phyloP scores from a whole-genome alignment of 306 rosid genomes.

The Fragaria vesca region DNA sequence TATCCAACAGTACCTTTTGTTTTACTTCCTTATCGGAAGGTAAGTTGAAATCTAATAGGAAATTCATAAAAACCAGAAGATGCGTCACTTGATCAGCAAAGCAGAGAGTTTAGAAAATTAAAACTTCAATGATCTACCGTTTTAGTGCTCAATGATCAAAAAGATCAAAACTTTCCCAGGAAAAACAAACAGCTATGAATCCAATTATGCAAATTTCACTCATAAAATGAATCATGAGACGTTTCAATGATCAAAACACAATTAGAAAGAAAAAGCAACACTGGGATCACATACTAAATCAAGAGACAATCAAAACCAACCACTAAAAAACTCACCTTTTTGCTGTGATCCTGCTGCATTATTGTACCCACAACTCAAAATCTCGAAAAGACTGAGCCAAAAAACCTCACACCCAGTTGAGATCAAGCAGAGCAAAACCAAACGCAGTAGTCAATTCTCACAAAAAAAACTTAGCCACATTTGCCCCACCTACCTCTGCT shows the following conservation, averaged over 20 bases:
- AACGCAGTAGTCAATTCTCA: constrained; percentile 23
- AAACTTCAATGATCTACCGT: not conserved
- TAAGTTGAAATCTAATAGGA: constrained; percentile 1
- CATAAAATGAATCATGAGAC: not conserved
- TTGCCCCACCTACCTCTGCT: constrained; percentile 95
- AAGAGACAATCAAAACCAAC: not conserved
- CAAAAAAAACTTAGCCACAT: constrained; percentile 62
- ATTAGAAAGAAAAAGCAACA: not conserved
- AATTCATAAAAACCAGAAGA: not conserved
- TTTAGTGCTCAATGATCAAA: constrained; percentile 10
- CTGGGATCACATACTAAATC: not conserved
- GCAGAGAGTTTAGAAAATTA: constrained; percentile 6
- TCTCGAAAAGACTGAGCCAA: constrained; percentile 24
- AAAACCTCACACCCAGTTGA: constrained; percentile 28
- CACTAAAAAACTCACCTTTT: constrained; percentile 52
- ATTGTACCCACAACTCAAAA: constrained; percentile 29
- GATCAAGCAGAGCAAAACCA: constrained; percentile 33
- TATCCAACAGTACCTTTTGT: not conserved
- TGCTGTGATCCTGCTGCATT: constrained; percentile 81
- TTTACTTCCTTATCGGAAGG: not conserved
- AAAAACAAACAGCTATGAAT: not conserved
- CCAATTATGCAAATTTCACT: not conserved
- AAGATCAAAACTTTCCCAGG: not conserved
- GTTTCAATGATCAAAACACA: not conserved
- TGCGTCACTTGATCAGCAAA: constrained; percentile 17